These are phyloP conservation scores for Epichloe brachyelytri DNA, from an alignment of 2,329 filamentous ascomycete species.

Conservation along the genomic window DNA sequence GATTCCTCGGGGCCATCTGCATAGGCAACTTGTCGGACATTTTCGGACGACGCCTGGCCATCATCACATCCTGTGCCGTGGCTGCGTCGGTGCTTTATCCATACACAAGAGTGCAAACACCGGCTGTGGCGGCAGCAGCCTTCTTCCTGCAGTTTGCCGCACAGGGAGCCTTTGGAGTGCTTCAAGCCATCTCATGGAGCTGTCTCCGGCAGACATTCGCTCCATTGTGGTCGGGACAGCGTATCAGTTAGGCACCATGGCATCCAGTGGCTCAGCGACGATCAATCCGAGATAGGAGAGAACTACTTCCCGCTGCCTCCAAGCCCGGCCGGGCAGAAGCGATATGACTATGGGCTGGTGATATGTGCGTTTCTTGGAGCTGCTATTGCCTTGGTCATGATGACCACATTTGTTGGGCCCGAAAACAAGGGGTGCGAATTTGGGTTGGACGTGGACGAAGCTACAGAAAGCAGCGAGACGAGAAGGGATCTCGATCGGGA, in stretches of 20 bases:
- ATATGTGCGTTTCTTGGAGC: slow-evolving; percentile 1
- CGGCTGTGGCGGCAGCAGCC: neutral
- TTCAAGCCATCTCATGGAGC: slow-evolving; percentile 2
- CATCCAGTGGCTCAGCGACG: neutral
- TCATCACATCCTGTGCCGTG: neutral
- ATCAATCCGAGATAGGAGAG: slow-evolving; percentile 1
- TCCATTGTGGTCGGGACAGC: slow-evolving; percentile 2
- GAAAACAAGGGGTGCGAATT: neutral
- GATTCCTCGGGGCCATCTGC: neutral
- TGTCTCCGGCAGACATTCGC: neutral
- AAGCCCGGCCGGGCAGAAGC: neutral
- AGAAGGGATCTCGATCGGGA: neutral
- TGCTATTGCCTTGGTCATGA: neutral
- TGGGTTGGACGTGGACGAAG: neutral
- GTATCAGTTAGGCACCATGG: slow-evolving; percentile 2
- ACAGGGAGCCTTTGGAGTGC: slow-evolving; percentile 1
- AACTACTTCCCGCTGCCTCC: neutral
- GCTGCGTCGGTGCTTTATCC: neutral
- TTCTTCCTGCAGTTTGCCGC: slow-evolving; percentile 1
- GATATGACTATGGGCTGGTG: slow-evolving; percentile 1
- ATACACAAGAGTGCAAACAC: slow-evolving; percentile 1
- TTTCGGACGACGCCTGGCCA: slow-evolving; percentile 1
- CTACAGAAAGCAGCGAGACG: neutral
- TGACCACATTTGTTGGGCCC: neutral
- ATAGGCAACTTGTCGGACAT: neutral